These are phyloP conservation scores for Waltergamsia citrina DNA, from an alignment of 2,329 filamentous ascomycete genomes.

Conservation along the genomic window DNA sequence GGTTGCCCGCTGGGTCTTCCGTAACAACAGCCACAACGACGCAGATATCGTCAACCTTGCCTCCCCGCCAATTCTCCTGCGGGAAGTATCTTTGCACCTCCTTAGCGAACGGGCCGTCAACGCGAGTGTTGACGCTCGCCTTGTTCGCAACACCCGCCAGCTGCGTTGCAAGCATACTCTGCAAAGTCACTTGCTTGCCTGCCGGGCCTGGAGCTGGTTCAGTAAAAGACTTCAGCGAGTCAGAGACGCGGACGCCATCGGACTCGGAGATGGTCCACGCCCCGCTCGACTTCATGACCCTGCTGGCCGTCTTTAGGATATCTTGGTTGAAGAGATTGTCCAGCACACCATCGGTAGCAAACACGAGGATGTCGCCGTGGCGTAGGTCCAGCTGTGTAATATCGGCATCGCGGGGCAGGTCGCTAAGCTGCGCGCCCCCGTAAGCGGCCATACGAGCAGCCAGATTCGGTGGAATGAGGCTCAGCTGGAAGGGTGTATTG, in stretches of 20 bases:
- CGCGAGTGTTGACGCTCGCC: slow-evolving; percentile 70
- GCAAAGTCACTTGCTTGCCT: slow-evolving; percentile 44
- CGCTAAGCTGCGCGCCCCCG: slow-evolving; percentile 71
- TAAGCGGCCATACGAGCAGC: slow-evolving; percentile 74
- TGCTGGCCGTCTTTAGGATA: slow-evolving; percentile 69
- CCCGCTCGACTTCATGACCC: slow-evolving; percentile 61
- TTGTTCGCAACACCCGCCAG: slow-evolving; percentile 76
- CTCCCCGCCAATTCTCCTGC: slow-evolving; percentile 77
- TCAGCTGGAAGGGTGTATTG: slow-evolving; percentile 94
- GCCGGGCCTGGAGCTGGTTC: slow-evolving; percentile 11
- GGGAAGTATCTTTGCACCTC: slow-evolving; percentile 86
- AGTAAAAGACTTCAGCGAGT: slow-evolving; percentile 40
- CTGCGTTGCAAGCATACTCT: slow-evolving; percentile 68
- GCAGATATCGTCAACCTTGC: slow-evolving; percentile 94
- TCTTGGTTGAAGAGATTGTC: slow-evolving; percentile 93
- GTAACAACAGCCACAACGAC: slow-evolving; percentile 73
- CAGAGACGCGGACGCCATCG: slow-evolving; percentile 47
- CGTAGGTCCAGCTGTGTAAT: slow-evolving; percentile 67
- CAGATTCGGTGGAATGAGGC: slow-evolving; percentile 73
- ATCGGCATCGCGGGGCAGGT: slow-evolving; percentile 76
- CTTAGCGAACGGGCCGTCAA: slow-evolving; percentile 89
- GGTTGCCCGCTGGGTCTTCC: slow-evolving; percentile 35
- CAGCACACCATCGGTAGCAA: slow-evolving; percentile 92
- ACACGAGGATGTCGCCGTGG: slow-evolving; percentile 87
- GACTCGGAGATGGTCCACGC: slow-evolving; percentile 61